Conservation (phyloP, 345 rosid species). For the Combretum micranthum region DNA sequence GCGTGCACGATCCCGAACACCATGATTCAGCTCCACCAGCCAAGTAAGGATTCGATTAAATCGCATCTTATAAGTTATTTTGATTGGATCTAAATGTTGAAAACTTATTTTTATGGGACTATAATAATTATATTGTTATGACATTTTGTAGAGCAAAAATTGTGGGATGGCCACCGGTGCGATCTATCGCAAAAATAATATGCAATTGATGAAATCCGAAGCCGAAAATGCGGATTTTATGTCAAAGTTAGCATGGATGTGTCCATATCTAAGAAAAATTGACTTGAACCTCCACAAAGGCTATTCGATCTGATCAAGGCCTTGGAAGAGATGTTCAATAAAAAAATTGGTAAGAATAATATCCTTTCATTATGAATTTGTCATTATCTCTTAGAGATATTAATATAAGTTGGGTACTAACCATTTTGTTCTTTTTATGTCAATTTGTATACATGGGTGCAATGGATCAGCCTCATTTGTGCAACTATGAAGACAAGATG, state of each 20-base stretch:
- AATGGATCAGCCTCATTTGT: conserved; percentile 53
- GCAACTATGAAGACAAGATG: conserved; percentile 81
- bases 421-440: not conserved
- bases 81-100: not conserved
- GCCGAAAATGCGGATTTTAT: conserved; percentile 41
- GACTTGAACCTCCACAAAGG: conserved; percentile 55
- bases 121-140: not conserved
- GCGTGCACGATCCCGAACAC: conserved; percentile 1
- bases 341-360: conserved; percentile 38
- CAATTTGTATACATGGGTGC: conserved; percentile 52
- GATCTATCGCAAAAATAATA: conserved; percentile 39
- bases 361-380: not conserved
- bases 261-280: conserved; percentile 72
- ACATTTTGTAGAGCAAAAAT: conserved; percentile 26
- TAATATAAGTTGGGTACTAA: too few species aligned
- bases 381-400: not conserved
- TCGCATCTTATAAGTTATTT: not conserved
- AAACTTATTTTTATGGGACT: not conserved
- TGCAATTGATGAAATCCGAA: conserved; percentile 34
- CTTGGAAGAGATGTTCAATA: conserved; percentile 64
- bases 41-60: conserved; percentile 1
- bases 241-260: conserved; percentile 93
- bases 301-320: conserved; percentile 54
- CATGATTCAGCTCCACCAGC: conserved; percentile 5
- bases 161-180: conserved; percentile 47